Evolutionary conservation across 2,329 filamentous ascomycete species (phyloP).

Genomic region (Apiospora hydei): DNA sequence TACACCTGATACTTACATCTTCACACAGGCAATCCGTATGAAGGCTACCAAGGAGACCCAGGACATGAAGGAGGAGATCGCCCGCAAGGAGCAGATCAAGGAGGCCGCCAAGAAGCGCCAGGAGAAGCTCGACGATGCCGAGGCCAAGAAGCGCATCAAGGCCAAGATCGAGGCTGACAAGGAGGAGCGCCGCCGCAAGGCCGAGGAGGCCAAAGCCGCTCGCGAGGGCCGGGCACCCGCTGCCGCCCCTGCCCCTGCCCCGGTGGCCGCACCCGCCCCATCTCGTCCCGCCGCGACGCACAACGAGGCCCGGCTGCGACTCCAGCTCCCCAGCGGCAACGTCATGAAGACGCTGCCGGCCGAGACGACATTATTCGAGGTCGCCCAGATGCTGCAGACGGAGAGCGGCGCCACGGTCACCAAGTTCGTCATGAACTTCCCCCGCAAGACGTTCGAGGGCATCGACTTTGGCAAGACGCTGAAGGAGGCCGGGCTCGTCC

Average conservation of each 20-base stretch:
- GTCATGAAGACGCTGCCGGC: conserved; percentile 88
- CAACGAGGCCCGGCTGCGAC: conserved; percentile 79
- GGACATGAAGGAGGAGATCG: conserved; percentile 87
- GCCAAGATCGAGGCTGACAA: conserved; percentile 96
- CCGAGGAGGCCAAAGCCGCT: conserved; percentile 83
- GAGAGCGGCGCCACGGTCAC: conserved; percentile 75
- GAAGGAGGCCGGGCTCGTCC: conserved; percentile 89
- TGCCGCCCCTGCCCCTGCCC: conserved; percentile 48
- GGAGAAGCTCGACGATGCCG: conserved; percentile 86
- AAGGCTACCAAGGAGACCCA: conserved; percentile 91
- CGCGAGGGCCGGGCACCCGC: conserved; percentile 75
- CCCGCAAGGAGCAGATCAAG: conserved; percentile 89
- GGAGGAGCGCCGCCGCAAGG: conserved; percentile 83
- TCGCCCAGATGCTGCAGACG: conserved; percentile 76
- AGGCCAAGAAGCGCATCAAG: conserved; percentile 87
- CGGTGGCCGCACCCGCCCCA: conserved; percentile 55
- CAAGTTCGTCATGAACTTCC: conserved; percentile 87
- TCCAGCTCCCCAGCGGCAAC: conserved; percentile 79
- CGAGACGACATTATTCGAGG: conserved; percentile 91
- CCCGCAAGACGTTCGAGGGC: conserved; percentile 78
- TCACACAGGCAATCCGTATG: conserved; percentile 69
- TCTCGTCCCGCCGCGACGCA: conserved; percentile 71
- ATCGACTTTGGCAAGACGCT: conserved; percentile 87
- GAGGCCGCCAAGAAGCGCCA: conserved; percentile 85
- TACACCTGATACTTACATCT: conserved; percentile 28